Percentiles rank a stretch among this genome's conserved stretches.
Conservation (phyloP, 352 stramenopile species). For the Ophiocytium majus region DNA sequence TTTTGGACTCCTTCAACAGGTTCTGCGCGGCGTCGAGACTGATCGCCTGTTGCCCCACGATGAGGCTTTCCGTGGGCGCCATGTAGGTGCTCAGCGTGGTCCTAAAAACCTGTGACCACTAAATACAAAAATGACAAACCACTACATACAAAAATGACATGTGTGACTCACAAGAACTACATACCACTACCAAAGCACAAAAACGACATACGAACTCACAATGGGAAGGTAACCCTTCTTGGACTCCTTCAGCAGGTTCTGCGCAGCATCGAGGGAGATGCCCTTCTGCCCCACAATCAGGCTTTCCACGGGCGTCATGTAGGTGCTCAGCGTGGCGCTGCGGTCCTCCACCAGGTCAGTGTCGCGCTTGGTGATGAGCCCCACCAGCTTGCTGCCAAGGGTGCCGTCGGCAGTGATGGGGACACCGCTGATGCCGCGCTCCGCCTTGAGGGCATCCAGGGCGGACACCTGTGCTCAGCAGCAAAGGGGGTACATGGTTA, state of each 20-base stretch:
- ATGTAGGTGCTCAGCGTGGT: constrained; percentile 36
- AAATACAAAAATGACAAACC: no score
- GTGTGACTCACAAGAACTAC: no score
- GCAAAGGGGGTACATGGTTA: no score
- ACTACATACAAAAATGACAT: no score
- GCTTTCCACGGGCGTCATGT: constrained; percentile 48
- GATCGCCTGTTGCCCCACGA: constrained; percentile 36
- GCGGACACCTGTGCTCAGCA: constrained; percentile 36
- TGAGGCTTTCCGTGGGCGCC: constrained; percentile 36
- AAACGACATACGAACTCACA: no score
- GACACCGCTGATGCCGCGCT: constrained; percentile 69
- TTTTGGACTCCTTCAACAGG: constrained; percentile 72
- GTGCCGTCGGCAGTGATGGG: constrained; percentile 96
- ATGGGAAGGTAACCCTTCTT: constrained; percentile 52
- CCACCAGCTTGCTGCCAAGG: constrained; percentile 92
- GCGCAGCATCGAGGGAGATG: constrained; percentile 81
- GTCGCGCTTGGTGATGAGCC: constrained; percentile 62
- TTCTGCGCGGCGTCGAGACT: constrained; percentile 89
- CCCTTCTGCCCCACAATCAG: constrained; percentile 41
- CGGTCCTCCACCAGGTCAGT: constrained; percentile 20
- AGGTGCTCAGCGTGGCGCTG: constrained; percentile 21
- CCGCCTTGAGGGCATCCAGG: constrained; percentile 45
- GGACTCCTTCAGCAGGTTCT: constrained; percentile 81
- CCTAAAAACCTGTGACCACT: no score
- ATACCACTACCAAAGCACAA: no score